These are phyloP conservation scores for Colletotrichum tamarilloi DNA, from an alignment of 2,329 filamentous ascomycete genomes.

Conservation along the genomic window DNA sequence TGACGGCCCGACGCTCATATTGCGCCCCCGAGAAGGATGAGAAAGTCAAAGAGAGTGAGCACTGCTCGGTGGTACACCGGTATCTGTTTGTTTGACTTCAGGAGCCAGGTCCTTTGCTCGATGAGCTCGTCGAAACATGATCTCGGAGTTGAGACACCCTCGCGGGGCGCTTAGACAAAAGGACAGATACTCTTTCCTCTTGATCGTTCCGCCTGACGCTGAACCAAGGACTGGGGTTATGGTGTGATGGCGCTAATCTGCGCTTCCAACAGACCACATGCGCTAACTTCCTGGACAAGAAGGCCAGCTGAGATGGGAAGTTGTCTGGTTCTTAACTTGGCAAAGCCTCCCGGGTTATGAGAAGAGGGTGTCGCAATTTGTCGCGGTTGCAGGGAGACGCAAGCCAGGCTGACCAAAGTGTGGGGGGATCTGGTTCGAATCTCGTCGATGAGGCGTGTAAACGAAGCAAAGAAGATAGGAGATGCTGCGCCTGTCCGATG, in stretches of 20 bases:
- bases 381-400: not conserved
- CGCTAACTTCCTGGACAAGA: not conserved
- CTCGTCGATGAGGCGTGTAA: slow-evolving; percentile 12
- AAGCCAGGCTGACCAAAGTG: slow-evolving; percentile 4
- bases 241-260: slow-evolving; percentile 23
- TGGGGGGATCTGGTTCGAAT: slow-evolving; percentile 4
- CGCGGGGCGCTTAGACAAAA: slow-evolving; percentile 20
- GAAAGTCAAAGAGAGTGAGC: not conserved
- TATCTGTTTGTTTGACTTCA: not conserved
- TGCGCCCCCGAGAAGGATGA: not conserved
- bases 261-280: slow-evolving; percentile 18
- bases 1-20: not conserved
- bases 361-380: not conserved
- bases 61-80: not conserved
- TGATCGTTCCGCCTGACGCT: slow-evolving; percentile 30
- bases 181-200: slow-evolving; percentile 15
- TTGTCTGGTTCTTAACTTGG: not conserved
- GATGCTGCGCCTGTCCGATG: not conserved
- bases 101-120: not conserved
- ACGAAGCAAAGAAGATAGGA: not conserved
- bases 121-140: slow-evolving; percentile 29
- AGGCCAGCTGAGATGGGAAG: slow-evolving; percentile 4
- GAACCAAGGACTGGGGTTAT: slow-evolving; percentile 17
- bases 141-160: slow-evolving; percentile 25
- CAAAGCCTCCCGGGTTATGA: not conserved